Percentiles rank a stretch among this genome's conserved stretches.
phyloP scores from a whole-genome alignment of 176 grass and related monocot genomes.

The Thinopyrum elongatum region DNA sequence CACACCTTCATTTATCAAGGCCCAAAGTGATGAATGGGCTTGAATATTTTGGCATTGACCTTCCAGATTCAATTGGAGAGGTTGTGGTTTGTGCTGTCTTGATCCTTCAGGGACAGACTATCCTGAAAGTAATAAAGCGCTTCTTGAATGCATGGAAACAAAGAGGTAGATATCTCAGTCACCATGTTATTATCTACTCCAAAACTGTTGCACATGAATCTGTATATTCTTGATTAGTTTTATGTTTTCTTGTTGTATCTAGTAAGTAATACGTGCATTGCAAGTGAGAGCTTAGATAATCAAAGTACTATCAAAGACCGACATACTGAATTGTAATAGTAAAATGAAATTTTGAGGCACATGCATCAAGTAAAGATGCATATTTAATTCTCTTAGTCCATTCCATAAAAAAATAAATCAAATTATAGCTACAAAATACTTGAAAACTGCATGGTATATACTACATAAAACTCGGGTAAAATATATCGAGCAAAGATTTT shows the following conservation, averaged over 20 bases:
- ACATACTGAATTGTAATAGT: no score
- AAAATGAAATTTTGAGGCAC: no score
- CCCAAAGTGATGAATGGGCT: conserved; percentile 64
- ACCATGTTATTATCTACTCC: conserved; percentile 5
- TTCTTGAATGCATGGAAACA: conserved; percentile 76
- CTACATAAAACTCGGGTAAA: no score
- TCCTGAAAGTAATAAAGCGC: conserved; percentile 58
- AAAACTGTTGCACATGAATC: not conserved
- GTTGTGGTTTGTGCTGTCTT: conserved; percentile 81
- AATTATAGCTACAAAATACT: no score
- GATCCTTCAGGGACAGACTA: conserved; percentile 78
- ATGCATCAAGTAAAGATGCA: no score
- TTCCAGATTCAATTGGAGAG: conserved; percentile 98
- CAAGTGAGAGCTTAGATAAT: no score
- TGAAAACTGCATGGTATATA: no score
- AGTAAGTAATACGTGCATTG: no score
- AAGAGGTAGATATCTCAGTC: conserved; percentile 62
- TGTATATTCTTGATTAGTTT: not conserved
- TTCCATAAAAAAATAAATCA: no score
- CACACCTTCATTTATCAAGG: conserved; percentile 76
- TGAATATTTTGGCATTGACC: conserved; percentile 87
- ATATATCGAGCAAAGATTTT: no score
- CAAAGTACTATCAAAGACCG: no score
- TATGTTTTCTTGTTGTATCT: conserved; percentile 4
- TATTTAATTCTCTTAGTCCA: no score